Evolutionary conservation across 2,329 filamentous ascomycete genomes (phyloP), one percentile per base, ranked within the genome.

Genomic region (Rutstroemia sp.): DNA sequence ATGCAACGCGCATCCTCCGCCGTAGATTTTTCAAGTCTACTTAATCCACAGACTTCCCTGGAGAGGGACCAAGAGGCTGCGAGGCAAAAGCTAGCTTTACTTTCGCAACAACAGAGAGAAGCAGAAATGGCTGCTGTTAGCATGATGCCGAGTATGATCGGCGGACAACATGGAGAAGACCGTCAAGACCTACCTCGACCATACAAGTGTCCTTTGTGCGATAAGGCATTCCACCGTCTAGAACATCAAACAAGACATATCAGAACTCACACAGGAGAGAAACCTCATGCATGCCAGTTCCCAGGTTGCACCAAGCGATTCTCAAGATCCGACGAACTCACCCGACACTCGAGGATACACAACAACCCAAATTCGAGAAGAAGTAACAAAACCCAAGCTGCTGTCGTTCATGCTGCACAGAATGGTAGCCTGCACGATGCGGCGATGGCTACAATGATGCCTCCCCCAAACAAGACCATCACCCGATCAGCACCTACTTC

Each of bases 171-270:
- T 47, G 62, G 59, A 16, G 68, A 68, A 16, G 65, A 78, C 74
- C 63, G 65, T 61, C 68, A 64, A 57, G 92, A 97, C 73, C 82
- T 97, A 54, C 94, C 94, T 58, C 86, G 94, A 56, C 92, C 92
- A 0, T 99, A 99, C 84, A 97, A 97, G 78, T 99, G 92, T 73
- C 92, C 92, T 59, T 83, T 99, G 61, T 99, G 94, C 78, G 92
- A 96, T 68, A 95, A 96, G 80, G 92, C 94, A 59, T 99, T 99
- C 76, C 94, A 97, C 78, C 90, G 94, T 61, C 81, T 99, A 44
- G 92, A 97, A 77, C 92, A 97, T 73, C 92, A 96, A 79, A 85
- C 82, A 21, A 76, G 80, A 67, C 92, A 99, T 74, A 97, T 97
- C 70, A 86, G 92, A 67, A 97, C 94, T 6, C 92, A 99, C 74